Conservation (phyloP, 768 basidiomycete genomes). For the Calocybe gangraenosa region DNA sequence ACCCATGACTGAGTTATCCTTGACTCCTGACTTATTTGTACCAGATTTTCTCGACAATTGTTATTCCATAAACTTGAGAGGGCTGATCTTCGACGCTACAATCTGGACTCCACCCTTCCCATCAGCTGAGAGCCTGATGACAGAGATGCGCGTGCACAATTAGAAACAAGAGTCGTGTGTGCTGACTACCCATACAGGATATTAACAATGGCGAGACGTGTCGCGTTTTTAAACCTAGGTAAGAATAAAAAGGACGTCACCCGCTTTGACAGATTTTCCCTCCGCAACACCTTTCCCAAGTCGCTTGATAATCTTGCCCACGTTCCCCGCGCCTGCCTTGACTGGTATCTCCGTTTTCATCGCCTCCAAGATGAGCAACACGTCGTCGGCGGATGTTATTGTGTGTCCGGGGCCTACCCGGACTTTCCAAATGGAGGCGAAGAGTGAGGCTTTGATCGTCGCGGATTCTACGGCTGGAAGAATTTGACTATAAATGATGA, state of each 20-base stretch:
- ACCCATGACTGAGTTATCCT: no score
- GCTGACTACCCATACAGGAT: no score
- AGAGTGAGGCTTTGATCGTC: slow-evolving; percentile 31
- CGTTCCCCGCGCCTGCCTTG: slow-evolving; percentile 36
- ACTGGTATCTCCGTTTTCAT: slow-evolving; percentile 65
- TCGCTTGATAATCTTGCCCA: slow-evolving; percentile 37
- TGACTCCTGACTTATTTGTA: no score
- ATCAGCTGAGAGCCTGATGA: no score
- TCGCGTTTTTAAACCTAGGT: slow-evolving; percentile 1
- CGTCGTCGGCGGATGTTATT: slow-evolving; percentile 35
- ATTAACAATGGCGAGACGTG: neutral
- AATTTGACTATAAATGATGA: no score
- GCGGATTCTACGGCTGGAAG: neutral
- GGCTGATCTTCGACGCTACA: no score
- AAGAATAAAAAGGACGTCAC: slow-evolving; percentile 39
- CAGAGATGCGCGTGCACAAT: no score
- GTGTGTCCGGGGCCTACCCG: slow-evolving; percentile 36
- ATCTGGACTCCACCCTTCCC: no score
- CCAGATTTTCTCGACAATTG: no score
- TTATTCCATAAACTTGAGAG: no score
- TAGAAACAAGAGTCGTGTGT: no score
- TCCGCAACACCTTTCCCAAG: slow-evolving; percentile 37
- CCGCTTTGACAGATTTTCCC: slow-evolving; percentile 42
- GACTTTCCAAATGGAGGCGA: slow-evolving; percentile 50
- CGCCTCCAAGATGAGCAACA: slow-evolving; percentile 52